Base-by-base conservation (phyloP, 1,284 basidiomycete species). In the Moesziomyces aphidis region DNA sequence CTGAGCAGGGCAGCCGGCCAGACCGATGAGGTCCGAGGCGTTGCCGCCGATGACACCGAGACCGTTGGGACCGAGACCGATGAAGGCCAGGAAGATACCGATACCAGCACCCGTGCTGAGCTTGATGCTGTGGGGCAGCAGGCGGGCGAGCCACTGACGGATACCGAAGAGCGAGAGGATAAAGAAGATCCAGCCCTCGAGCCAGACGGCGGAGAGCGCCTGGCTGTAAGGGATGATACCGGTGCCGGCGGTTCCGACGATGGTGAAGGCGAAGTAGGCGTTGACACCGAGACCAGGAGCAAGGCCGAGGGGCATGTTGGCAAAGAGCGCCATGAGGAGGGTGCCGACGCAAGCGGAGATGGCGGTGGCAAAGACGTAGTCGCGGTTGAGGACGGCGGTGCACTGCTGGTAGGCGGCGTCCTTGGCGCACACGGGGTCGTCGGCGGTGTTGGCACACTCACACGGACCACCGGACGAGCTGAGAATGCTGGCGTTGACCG, bases 251-350 rank as follows among this genome's bases (percentile, higher is more conserved):
- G 90, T 91, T 9, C 93, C 93, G 48, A 95, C 93, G 46, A 95
- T 90, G 21, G 92, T 93, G 86, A 93, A 94, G 21, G 93, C 89
- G 85, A 95, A 94, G 90, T 94, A 95, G 26, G 93, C 93, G 83
- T 94, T 94, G 44, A 94, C 86, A 78, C 79, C 79, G 44, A 84
- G 76, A 61, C 85, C 85, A n/a, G 85, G 86, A 11, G 86, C 87
- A 24, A 87, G 83, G 62, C 91, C 93, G 22, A 95, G 89, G 1
- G 93, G 93, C 54, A 95, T 87, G 83, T 95, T 95, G 57, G 93
- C 93, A 31, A 94, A 85, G 17, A 91, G 85, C 49, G 93, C 93
- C 92, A 95, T 93, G 69, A 94, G 88, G 80, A 90, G 89, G 9
- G 91, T 92, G 19, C 92, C 86, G 4, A 95, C 88, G 0, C 91